Percentiles rank a stretch among this genome's conserved stretches.
Evolutionary conservation across 2,329 filamentous ascomycete genomes (phyloP).

Genomic region (Tolypocladium pustulatum): DNA sequence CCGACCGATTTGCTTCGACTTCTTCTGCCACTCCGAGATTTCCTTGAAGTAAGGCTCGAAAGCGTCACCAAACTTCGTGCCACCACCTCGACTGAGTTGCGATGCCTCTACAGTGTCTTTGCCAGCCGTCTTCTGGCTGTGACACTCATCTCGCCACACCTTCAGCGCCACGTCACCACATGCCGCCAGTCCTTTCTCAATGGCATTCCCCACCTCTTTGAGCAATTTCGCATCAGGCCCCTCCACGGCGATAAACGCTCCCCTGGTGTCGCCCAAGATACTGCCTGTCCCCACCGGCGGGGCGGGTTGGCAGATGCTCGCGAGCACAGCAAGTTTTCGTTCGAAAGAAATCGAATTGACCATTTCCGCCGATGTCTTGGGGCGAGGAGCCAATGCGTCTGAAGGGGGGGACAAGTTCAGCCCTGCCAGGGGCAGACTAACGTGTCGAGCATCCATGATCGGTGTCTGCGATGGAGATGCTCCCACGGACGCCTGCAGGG

Average conservation of each 20-base stretch:
- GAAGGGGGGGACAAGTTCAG: slow-evolving; percentile 8
- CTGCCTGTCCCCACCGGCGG: slow-evolving; percentile 23
- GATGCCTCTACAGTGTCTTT: slow-evolving; percentile 8
- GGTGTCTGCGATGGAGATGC: slow-evolving; percentile 16
- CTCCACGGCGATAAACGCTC: slow-evolving; percentile 75
- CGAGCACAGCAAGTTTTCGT: slow-evolving; percentile 67
- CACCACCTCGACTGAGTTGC: background rate
- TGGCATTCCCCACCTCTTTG: slow-evolving; percentile 48
- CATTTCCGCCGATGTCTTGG: slow-evolving; percentile 31
- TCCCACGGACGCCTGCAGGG: slow-evolving; percentile 35
- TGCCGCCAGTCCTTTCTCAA: slow-evolving; percentile 50
- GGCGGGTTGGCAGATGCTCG: slow-evolving; percentile 64
- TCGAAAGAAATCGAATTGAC: slow-evolving; percentile 66
- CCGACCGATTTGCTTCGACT: slow-evolving; percentile 57
- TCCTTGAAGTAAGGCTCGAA: slow-evolving; percentile 54
- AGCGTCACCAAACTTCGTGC: slow-evolving; percentile 21
- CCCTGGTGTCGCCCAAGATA: slow-evolving; percentile 40
- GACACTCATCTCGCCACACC: slow-evolving; percentile 30
- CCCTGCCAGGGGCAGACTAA: slow-evolving; percentile 15
- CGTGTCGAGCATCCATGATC: slow-evolving; percentile 15
- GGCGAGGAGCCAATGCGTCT: background rate
- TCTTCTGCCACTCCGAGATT: slow-evolving; percentile 59
- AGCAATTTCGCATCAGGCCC: slow-evolving; percentile 49
- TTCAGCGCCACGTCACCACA: slow-evolving; percentile 30
- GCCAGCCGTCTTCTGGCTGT: slow-evolving; percentile 4